Conservation (phyloP, 139 green algal genomes). For the Desmodesmus armatus region DNA sequence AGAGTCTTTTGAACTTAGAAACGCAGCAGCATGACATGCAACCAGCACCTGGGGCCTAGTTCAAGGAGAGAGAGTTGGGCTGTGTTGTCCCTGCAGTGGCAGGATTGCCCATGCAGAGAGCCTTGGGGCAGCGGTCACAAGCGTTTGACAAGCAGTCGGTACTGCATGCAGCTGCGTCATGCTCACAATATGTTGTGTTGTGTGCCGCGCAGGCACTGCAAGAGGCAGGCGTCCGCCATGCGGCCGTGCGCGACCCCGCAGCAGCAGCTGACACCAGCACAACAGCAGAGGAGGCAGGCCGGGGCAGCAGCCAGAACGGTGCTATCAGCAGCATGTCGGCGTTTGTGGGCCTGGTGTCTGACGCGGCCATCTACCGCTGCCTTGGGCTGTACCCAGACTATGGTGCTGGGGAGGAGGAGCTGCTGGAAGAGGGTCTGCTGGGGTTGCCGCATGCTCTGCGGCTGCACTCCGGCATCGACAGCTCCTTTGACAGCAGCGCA, state of each 20-base stretch:
- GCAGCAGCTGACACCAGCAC: too few species aligned
- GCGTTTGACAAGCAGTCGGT: too few species aligned
- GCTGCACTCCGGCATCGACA: background rate
- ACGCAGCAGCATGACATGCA: too few species aligned
- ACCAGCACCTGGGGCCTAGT: too few species aligned
- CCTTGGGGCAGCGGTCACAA: too few species aligned
- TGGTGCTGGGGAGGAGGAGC: conserved; percentile 1
- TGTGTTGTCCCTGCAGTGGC: too few species aligned
- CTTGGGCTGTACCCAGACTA: conserved; percentile 44
- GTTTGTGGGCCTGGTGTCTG: conserved; percentile 54
- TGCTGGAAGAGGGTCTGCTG: background rate
- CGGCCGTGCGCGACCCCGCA: conserved; percentile 47
- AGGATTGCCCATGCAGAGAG: too few species aligned
- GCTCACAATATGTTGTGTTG: conserved; percentile 26
- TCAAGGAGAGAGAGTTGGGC: too few species aligned
- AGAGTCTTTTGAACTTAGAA: conserved; percentile 11
- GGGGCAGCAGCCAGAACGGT: background rate
- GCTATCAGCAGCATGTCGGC: conserved; percentile 29
- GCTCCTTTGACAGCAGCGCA: background rate
- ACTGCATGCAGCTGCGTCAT: background rate
- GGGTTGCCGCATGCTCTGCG: background rate
- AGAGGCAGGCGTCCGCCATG: conserved; percentile 42
- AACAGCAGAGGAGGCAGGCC: background rate
- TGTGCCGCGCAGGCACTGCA: conserved; percentile 28
- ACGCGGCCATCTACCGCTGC: conserved; percentile 54